Base-by-base conservation (phyloP, 2,329 filamentous ascomycete genomes). In the Moelleriella libera region DNA sequence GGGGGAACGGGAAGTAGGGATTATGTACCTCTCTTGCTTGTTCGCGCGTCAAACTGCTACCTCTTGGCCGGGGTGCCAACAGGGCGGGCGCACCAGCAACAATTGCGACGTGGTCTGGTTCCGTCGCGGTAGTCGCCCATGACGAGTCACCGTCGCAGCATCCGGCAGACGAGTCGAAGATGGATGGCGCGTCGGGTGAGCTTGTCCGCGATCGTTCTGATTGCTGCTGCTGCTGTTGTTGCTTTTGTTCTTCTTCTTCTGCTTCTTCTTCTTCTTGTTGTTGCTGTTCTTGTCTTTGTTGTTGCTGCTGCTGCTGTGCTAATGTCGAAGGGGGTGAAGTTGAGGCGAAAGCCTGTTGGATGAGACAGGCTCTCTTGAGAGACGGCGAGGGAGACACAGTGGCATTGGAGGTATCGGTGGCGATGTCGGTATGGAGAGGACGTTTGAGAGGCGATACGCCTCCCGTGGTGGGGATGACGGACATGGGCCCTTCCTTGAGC, bases 11-110 rank as follows among this genome's bases (percentile, higher is more conserved):
- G 3, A 3, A 21, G 2, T 21, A 21, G 21, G 11, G 32, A 30
- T 14, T 43, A 43, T 63, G 43, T 61, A 76, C 74, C 65, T 72
- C 65, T 63, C 71, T 66, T 42, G 73, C 68, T 55, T 77, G 69
- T 53, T 76, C 72, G 44, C 73, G 69, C 49, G 72, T 75, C 58
- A 75, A 21, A 21, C 21, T 47, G 45, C n/a, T 43, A 9, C 45
- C 47, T 41, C 49, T 46, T 31, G 32, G 47, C 8, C 47, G 44
- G n/a, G 49, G 47, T 1, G 42, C 49, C 43, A 45, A 5, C 29
- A 45, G 12, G 42, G 45, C 45, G 3, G 51, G 41, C n/a, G 50
- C 44, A 12, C 45, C 31, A 9, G 49, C 14, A 11, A 45, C 37
- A 3, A 49, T 41, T 3, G 49, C 47, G 10, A 40, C 45, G 28